Base-by-base conservation (phyloP, 495 filamentous ascomycete genomes). In the Diplogelasinospora grovesii region DNA sequence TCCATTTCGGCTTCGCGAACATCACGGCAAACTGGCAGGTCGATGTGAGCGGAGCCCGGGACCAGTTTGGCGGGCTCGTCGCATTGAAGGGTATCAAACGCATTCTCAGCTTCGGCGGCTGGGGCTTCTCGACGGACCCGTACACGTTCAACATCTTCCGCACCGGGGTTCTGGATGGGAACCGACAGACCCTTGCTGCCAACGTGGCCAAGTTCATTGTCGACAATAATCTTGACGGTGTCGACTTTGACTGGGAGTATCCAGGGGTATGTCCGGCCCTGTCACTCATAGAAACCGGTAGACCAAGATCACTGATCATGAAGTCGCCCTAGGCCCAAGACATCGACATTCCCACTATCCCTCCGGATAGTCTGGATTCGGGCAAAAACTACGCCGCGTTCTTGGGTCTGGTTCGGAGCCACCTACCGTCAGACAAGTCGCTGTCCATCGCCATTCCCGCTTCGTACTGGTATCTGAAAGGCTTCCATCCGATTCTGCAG, bases 161-260 rank as follows among this genome's bases (percentile, higher is more conserved):
- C 4, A 15, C 41, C 3, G 56, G 25, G 27, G 36, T 56, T 3
- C 22, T 6, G 7, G 15, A 43, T 1, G 53, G 38, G 3, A 58
- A 64, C 26, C 41, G 54, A 0, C 24, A 45, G 4, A 49, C 35
- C 0, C 47, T 64, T 22, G 48, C 46, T 4, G 45, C 18, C 25
- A 63, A 57, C 41, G n/a, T 63, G 5, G 54, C 32, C 39, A 31
- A 46, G 7, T 53, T 63, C 22, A 21, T 62, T 10, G 39, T 54
- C 0, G 26, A 54, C 1, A n/a, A 63, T 13, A 29, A 33, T 18
- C 41, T 70, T 0, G 66, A 68, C 32, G 60, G 63, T 4, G 31
- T 59, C 11, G 57, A 68, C 42, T 30, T 64, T 22, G 64, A 68
- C 45, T 68, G 64, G 64, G 64, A 68, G 33, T 67, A 69, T 29